Conservation (phyloP, 352 stramenopile species). For the Elongisporangium prolatum region DNA sequence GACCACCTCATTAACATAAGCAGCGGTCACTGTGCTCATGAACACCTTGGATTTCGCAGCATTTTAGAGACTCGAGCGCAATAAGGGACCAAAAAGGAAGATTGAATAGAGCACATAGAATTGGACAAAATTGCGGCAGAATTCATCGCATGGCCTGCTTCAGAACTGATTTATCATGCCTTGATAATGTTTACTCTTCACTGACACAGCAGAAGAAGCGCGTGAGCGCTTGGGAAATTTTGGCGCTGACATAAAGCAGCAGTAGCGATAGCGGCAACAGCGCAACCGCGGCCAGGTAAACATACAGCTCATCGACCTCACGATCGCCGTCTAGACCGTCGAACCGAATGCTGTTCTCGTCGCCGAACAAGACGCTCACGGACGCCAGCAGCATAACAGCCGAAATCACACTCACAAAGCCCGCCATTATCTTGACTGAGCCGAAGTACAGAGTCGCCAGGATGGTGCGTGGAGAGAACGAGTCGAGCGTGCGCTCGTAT, state of each 20-base stretch:
- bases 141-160: no score
- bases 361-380: slow-evolving; percentile 26
- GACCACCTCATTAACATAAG: no score
- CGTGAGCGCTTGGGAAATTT: slow-evolving; percentile 39
- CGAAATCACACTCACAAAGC: slow-evolving; percentile 21
- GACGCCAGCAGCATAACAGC: slow-evolving; percentile 23
- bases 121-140: no score
- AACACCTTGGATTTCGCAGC: no score
- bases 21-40: no score
- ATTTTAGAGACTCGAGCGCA: no score
- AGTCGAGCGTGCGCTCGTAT: slow-evolving; percentile 34
- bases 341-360: slow-evolving; percentile 17
- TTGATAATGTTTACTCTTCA: neutral
- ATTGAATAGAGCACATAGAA: no score
- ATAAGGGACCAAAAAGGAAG: no score
- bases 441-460: slow-evolving; percentile 47
- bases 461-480: slow-evolving; percentile 27
- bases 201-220: slow-evolving; percentile 52
- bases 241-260: slow-evolving; percentile 33
- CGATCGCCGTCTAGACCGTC: slow-evolving; percentile 9
- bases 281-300: slow-evolving; percentile 26
- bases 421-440: slow-evolving; percentile 35
- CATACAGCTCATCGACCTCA: slow-evolving; percentile 13
- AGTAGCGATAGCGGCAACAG: slow-evolving; percentile 25
- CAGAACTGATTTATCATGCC: neutral